Conservation (phyloP, 192 early-diverging fungal genomes). For the Spinellus fusiger region DNA sequence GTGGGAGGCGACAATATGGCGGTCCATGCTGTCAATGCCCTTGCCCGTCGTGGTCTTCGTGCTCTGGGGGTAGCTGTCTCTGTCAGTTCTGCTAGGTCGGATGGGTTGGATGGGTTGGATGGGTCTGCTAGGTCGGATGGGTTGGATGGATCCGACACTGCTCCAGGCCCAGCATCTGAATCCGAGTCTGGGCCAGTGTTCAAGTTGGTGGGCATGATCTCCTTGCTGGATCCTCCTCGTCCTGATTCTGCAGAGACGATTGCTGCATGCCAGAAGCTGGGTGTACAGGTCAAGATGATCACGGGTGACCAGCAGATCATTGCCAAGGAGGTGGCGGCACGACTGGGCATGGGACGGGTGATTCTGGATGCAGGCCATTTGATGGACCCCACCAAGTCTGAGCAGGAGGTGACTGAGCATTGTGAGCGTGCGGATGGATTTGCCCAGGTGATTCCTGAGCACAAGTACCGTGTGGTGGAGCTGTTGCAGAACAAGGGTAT, state of each 20-base stretch:
- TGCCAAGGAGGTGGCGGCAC: slow-evolving; percentile 85
- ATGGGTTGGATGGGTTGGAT: too few species aligned
- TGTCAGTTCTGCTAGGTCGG: too few species aligned
- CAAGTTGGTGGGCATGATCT: slow-evolving; percentile 86
- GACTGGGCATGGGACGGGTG: slow-evolving; percentile 88
- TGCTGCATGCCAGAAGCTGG: slow-evolving; percentile 73
- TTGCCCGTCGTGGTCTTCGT: slow-evolving; percentile 79
- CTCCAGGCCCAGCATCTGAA: slow-evolving; percentile 39
- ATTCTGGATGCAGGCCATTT: slow-evolving; percentile 86
- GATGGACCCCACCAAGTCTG: slow-evolving; percentile 68
- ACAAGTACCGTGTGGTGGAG: slow-evolving; percentile 98
- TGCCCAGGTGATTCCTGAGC: slow-evolving; percentile 96
- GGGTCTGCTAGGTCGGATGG: too few species aligned
- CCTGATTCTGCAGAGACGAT: slow-evolving; percentile 88
- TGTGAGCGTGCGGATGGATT: slow-evolving; percentile 89
- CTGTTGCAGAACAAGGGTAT: slow-evolving; percentile 83
- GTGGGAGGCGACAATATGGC: slow-evolving; percentile 68
- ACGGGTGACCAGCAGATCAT: slow-evolving; percentile 95
- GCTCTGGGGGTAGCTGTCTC: slow-evolving; percentile 91
- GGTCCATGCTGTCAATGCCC: slow-evolving; percentile 61
- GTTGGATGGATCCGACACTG: too few species aligned
- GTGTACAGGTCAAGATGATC: slow-evolving; percentile 93
- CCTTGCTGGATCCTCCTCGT: slow-evolving; percentile 85
- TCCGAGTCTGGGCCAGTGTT: slow-evolving; percentile 50
- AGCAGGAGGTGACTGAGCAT: slow-evolving; percentile 81